A percentile compares a stretch with the other conserved stretches of the same genome.
These are phyloP conservation scores for Salix arbutifolia DNA, from an alignment of 345 rosid genomes.

Conservation along the genomic window DNA sequence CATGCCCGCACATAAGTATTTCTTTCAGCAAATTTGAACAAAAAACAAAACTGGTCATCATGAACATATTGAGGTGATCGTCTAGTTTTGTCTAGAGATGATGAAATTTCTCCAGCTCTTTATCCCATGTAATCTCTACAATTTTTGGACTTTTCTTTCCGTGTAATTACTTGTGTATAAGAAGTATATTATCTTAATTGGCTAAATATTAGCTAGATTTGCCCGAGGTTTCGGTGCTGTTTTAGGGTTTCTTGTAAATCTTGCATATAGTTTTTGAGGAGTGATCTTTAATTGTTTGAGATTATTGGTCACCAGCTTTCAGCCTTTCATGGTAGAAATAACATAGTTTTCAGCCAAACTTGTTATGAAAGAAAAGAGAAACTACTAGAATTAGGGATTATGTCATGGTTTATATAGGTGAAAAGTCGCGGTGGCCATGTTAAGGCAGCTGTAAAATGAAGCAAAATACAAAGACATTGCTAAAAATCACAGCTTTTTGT, in stretches of 20 bases:
- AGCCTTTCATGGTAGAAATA: not conserved
- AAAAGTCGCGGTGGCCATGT: constrained; percentile 16
- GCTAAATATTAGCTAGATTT: not conserved
- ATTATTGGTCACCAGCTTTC: not conserved
- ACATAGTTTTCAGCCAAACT: constrained; percentile 19
- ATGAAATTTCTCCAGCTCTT: not conserved
- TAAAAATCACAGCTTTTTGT: not conserved
- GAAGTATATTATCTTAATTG: not conserved
- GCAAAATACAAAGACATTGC: not conserved
- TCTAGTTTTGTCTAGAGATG: no score
- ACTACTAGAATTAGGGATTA: not conserved
- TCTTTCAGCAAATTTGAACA: not conserved
- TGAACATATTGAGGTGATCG: not conserved
- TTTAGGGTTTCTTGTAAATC: not conserved
- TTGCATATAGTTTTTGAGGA: not conserved
- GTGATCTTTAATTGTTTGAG: not conserved
- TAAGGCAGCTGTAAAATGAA: not conserved
- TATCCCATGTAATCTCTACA: not conserved
- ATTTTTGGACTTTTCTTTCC: not conserved
- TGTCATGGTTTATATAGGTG: constrained; percentile 16
- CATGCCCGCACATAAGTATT: not conserved
- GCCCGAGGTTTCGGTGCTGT: not conserved
- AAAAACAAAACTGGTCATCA: not conserved
- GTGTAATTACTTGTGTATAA: not conserved
- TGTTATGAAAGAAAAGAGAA: constrained; percentile 22